Conservation (phyloP, 2,329 filamentous ascomycete genomes). For the Allantophomopsis lycopodina region DNA sequence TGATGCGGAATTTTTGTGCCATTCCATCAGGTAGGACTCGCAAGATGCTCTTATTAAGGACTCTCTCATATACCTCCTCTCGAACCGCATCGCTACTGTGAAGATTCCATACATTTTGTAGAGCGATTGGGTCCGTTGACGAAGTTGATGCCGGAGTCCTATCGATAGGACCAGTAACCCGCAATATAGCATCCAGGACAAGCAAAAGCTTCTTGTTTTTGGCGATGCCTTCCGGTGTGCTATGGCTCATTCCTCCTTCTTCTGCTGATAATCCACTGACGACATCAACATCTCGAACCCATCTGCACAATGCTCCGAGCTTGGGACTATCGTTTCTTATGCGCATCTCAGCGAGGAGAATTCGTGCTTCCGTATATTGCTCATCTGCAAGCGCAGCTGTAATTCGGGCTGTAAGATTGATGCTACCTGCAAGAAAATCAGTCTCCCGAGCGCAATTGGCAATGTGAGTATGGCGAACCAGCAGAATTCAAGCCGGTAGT, state of each 20-base stretch:
- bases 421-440: conserved; percentile 24
- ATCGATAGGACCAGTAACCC: conserved; percentile 49
- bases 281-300: conserved; percentile 59
- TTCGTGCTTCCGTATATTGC: conserved; percentile 49
- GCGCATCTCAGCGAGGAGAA: conserved; percentile 56
- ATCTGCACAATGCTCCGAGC: conserved; percentile 54
- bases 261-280: conserved; percentile 50
- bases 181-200: conserved; percentile 49
- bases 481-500: conserved; percentile 50
- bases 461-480: conserved; percentile 16
- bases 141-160: conserved; percentile 19
- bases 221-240: conserved; percentile 15
- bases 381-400: conserved; percentile 52
- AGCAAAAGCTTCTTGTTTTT: conserved; percentile 40
- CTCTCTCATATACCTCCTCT: conserved; percentile 37
- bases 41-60: conserved; percentile 43
- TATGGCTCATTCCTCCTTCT: conserved; percentile 23
- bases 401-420: conserved; percentile 52
- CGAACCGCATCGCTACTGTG: conserved; percentile 24
- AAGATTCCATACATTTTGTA: conserved; percentile 49
- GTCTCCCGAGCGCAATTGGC: conserved; percentile 2
- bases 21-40: conserved; percentile 21
- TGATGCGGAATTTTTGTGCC: conserved; percentile 33
- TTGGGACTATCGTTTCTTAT: conserved; percentile 52
- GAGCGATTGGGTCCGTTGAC: conserved; percentile 28